Evolutionary conservation across 2,329 filamentous ascomycete genomes (phyloP).

Genomic region (Fusarium armeniacum): DNA sequence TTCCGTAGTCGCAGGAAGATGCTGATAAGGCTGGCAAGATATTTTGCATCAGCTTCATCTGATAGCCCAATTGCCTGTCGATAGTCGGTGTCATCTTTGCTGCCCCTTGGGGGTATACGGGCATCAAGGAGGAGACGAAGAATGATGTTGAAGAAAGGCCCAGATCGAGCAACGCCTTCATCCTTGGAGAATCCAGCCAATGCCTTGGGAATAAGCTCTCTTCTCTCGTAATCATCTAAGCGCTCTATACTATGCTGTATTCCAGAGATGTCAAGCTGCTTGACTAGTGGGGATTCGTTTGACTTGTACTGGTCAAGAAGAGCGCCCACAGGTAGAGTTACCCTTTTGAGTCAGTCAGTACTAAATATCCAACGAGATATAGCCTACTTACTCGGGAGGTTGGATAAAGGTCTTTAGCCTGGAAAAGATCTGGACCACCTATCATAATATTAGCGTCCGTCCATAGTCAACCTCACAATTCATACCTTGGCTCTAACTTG

Average conservation of each 20-base stretch:
- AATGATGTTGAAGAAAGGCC: conserved; percentile 85
- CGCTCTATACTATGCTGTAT: conserved; percentile 82
- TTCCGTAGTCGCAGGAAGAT: conserved; percentile 72
- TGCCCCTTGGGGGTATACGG: conserved; percentile 80
- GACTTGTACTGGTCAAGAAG: conserved; percentile 91
- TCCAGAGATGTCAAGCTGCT: conserved; percentile 90
- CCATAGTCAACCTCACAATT: conserved; percentile 13
- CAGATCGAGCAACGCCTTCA: conserved; percentile 50
- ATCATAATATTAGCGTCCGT: background rate
- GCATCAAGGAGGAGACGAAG: conserved; percentile 81
- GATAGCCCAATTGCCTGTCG: conserved; percentile 75
- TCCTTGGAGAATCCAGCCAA: conserved; percentile 53
- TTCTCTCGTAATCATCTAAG: conserved; percentile 70
- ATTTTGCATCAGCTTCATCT: conserved; percentile 76
- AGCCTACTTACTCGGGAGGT: conserved; percentile 56
- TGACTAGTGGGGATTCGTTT: conserved; percentile 78
- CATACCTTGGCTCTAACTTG: conserved; percentile 83
- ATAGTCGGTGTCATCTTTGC: conserved; percentile 80
- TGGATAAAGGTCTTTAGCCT: conserved; percentile 69
- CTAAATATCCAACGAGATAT: too few species aligned
- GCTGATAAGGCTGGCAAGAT: conserved; percentile 80
- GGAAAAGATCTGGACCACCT: conserved; percentile 66
- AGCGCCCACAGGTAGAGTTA: conserved; percentile 86
- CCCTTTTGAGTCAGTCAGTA: conserved; percentile 55
- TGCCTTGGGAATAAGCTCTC: conserved; percentile 75